These are phyloP conservation scores for Arachis stenosperma DNA, from an alignment of 306 rosid species.

Conservation along the genomic window DNA sequence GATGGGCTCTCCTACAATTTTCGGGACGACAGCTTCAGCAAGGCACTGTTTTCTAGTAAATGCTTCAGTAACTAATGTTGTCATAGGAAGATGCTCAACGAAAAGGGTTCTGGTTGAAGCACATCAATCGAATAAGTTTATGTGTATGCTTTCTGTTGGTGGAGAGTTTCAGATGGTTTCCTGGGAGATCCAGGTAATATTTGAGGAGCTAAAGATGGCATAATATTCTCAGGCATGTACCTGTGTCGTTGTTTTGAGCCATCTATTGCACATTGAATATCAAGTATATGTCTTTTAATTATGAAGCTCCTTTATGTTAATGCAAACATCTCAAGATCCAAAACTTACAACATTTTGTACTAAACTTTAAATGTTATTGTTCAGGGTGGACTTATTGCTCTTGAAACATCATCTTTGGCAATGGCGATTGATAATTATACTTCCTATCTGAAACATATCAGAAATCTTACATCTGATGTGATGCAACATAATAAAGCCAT, in stretches of 20 bases:
- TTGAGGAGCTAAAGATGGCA: constrained; percentile 36
- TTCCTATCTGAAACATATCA: constrained; percentile 50
- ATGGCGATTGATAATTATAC: constrained; percentile 50
- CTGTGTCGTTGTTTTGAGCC: constrained; percentile 35
- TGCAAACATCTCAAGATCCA: constrained; percentile 31
- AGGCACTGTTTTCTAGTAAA: constrained; percentile 59
- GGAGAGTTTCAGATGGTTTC: constrained; percentile 61
- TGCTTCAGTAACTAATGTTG: constrained; percentile 54
- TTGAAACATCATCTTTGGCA: constrained; percentile 69
- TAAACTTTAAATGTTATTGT: constrained; percentile 43
- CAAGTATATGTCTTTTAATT: constrained; percentile 29
- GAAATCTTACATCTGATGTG: constrained; percentile 50
- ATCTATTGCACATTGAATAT: constrained; percentile 22
- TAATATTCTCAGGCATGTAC: constrained; percentile 34
- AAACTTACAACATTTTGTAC: constrained; percentile 30
- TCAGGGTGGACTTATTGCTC: constrained; percentile 84
- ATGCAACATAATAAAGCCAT: constrained; percentile 41
- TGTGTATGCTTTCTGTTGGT: constrained; percentile 61
- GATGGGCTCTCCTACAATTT: constrained; percentile 46
- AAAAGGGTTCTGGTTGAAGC: constrained; percentile 61
- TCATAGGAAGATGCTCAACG: constrained; percentile 63
- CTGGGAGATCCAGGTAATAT: constrained; percentile 79
- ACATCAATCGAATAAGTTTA: constrained; percentile 58
- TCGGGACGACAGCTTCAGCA: constrained; percentile 35
- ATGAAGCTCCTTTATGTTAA: constrained; percentile 19